Evolutionary conservation across 108 stramenopile species (phyloP).

Genomic region (Thalassiosira profunda): DNA sequence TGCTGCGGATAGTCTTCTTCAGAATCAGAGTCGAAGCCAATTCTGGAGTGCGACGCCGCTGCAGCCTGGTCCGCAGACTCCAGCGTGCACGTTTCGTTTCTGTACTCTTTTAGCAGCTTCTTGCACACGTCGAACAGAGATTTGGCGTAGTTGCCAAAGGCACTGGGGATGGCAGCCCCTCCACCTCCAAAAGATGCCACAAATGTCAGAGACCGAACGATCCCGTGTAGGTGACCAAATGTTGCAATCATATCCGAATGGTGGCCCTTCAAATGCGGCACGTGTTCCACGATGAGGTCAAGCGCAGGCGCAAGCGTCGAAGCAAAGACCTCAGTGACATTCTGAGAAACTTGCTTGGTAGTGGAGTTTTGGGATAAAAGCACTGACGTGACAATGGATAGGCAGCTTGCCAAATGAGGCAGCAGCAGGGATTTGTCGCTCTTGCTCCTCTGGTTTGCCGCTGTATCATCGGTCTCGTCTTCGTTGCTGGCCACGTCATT

Average conservation of each 20-base stretch:
- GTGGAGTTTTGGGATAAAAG: constrained; percentile 26
- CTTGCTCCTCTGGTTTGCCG: background rate
- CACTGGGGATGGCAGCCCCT: constrained; percentile 4
- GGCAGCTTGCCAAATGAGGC: constrained; percentile 26
- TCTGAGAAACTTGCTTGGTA: constrained; percentile 14
- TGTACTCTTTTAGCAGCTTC: constrained; percentile 25
- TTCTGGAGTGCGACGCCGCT: constrained; percentile 2
- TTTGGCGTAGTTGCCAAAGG: constrained; percentile 24
- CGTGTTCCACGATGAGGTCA: constrained; percentile 22
- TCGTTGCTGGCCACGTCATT: constrained; percentile 31
- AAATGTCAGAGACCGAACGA: constrained; percentile 24
- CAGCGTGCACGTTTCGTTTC: constrained; percentile 22
- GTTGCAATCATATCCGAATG: constrained; percentile 27
- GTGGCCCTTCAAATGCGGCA: constrained; percentile 13
- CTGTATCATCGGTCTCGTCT: constrained; percentile 13
- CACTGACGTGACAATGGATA: constrained; percentile 22
- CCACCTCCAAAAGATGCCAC: constrained; percentile 12
- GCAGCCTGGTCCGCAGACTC: background rate
- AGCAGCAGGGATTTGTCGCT: background rate
- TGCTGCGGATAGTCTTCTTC: too few relatives aligned
- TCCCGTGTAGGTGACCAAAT: constrained; percentile 38
- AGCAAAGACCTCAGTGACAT: constrained; percentile 19
- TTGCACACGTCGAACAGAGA: constrained; percentile 33
- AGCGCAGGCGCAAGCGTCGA: constrained; percentile 27
- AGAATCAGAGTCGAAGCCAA: constrained; percentile 24